A percentile compares a stretch with the other conserved stretches of the same genome.
Evolutionary conservation across 768 basidiomycete species (phyloP).

Genomic region (Calocera viscosa): DNA sequence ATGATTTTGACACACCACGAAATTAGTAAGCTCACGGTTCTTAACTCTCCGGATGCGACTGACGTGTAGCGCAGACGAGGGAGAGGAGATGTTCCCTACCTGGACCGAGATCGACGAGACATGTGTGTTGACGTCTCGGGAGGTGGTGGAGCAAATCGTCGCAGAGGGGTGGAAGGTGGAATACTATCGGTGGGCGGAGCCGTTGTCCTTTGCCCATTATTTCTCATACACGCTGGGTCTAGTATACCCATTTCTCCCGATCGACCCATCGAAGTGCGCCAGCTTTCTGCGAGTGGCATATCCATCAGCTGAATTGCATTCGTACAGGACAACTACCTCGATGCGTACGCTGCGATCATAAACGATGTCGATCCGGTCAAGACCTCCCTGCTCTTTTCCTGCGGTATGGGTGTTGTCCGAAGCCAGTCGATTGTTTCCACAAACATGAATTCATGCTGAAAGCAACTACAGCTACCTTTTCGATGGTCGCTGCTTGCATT

Average conservation of each 20-base stretch:
- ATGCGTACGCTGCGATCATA: conserved; percentile 79
- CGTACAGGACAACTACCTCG: conserved; percentile 78
- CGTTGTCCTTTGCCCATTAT: conserved; percentile 10
- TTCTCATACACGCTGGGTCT: conserved; percentile 10
- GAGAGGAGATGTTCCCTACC: conserved; percentile 75
- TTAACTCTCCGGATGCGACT: neutral
- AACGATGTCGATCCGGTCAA: conserved; percentile 61
- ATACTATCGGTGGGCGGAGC: conserved; percentile 56
- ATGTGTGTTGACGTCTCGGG: conserved; percentile 76
- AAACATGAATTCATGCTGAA: neutral
- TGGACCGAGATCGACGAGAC: conserved; percentile 82
- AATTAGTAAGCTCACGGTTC: conserved; percentile 39
- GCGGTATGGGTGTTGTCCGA: conserved; percentile 92
- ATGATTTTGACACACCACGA: conserved; percentile 90
- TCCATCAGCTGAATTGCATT: neutral
- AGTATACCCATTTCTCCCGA: conserved; percentile 94
- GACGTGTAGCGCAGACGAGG: conserved; percentile 39
- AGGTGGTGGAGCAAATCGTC: conserved; percentile 73
- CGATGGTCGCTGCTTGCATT: conserved; percentile 88
- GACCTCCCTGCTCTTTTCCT: conserved; percentile 83
- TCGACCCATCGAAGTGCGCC: conserved; percentile 68
- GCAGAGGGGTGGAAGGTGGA: conserved; percentile 84
- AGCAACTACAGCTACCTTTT: conserved; percentile 58
- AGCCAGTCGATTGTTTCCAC: conserved; percentile 18
- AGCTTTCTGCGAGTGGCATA: neutral